Evolutionary conservation across 2,329 filamentous ascomycete genomes (phyloP), one percentile per base, ranked within the genome.

Genomic region (Colletotrichum melonis): DNA sequence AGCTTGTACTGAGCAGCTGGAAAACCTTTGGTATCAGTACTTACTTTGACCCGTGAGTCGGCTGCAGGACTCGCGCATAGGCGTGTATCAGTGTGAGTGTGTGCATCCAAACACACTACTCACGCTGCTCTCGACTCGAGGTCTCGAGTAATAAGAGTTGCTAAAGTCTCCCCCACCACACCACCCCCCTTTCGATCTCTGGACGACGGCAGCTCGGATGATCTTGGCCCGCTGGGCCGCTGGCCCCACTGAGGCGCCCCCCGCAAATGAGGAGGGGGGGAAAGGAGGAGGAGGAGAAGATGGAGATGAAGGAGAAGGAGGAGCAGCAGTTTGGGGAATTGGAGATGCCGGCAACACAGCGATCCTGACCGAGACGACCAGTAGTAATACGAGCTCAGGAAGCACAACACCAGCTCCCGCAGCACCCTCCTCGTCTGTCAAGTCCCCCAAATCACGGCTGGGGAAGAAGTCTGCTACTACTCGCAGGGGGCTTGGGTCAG

Each of bases 181-280:
- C 42, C 14, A 9, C 42, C 28, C 67, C n/a, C 30, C 26, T 35
- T n/a, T 16, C 42, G 38, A 72, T 49, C 52, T 69, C 65, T 55
- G 66, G 65, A 42, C 65, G 60, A 60, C 70, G 70, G 59, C 70
- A 69, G 70, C 71, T 66, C 73, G 73, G 71, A 75, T 75, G 74
- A 73, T 75, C 65, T 67, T 75, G 69, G 74, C 74, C 72, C 74
- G 72, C 65, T 75, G 69, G 74, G 72, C 72, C 69, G 69, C 69
- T 73, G 74, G 74, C 65, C 74, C 74, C 65, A 75, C 68, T 12
- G 72, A 72, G 66, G 68, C 74, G 62, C 74, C 57, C 72, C 72
- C 72, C 67, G 63, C 72, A 67, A 35, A 69, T 30, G 71, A 46
- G 49, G 62, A 62, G 32, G 67, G 63, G 32, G 71, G 60, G n/a